phyloP scores from a whole-genome alignment of 2,329 filamentous ascomycete genomes.

The Colletotrichum sidae region DNA sequence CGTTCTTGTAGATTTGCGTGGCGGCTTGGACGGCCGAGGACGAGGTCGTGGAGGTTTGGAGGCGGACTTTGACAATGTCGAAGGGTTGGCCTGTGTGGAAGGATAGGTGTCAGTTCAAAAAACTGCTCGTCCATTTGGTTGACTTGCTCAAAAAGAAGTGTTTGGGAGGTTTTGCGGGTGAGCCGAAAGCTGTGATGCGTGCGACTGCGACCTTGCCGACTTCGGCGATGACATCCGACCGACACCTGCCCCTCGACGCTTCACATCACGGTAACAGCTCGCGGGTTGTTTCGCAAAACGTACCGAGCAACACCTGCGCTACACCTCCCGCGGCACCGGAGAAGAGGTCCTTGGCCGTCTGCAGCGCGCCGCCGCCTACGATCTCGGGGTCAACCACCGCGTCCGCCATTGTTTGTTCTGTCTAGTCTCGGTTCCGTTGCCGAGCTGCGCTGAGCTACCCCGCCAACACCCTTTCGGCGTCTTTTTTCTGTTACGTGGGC shows the following conservation, averaged over 20 bases:
- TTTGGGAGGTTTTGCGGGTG: too few species aligned
- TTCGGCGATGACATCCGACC: conserved; percentile 76
- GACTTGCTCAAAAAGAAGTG: too few species aligned
- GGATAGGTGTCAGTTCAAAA: neutral
- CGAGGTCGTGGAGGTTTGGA: conserved; percentile 90
- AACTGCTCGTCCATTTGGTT: too few species aligned
- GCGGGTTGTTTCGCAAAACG: conserved; percentile 45
- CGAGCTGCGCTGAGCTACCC: conserved; percentile 11
- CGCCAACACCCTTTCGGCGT: conserved; percentile 20
- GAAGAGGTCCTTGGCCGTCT: conserved; percentile 89
- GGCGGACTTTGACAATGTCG: conserved; percentile 97
- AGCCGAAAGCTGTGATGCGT: too few species aligned
- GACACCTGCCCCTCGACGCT: neutral
- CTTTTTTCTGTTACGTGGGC: neutral
- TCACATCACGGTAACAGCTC: too few species aligned
- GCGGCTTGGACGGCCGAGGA: conserved; percentile 84
- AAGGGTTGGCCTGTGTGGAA: conserved; percentile 71
- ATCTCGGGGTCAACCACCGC: conserved; percentile 33
- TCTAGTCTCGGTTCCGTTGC: neutral
- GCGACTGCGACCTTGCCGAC: conserved; percentile 76
- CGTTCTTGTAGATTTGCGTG: conserved; percentile 84
- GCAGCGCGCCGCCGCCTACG: conserved; percentile 52
- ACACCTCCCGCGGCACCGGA: conserved; percentile 91
- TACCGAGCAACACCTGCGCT: conserved; percentile 93
- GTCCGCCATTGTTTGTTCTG: conserved; percentile 27